Conservation (phyloP, 441 rosid species). For the Pelargonium exstipulatum region DNA sequence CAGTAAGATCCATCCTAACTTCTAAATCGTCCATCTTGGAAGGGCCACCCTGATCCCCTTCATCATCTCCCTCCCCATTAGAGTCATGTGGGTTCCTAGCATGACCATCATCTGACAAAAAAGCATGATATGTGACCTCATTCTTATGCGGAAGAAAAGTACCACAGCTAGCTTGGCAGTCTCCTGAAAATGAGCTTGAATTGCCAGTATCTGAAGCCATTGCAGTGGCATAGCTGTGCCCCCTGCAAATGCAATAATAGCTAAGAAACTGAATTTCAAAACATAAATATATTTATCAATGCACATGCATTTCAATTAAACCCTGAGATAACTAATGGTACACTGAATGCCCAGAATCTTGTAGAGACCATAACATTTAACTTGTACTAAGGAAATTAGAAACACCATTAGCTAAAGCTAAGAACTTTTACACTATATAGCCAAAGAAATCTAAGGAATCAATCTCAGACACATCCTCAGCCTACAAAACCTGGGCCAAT, state of each 20-base stretch:
- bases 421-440: neutral
- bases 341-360: neutral
- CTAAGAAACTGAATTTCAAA: neutral
- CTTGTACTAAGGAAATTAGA: neutral
- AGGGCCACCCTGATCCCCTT: constrained; percentile 38
- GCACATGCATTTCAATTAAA: neutral
- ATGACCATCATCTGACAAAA: constrained; percentile 49
- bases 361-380: neutral
- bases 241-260: constrained; percentile 32
- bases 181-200: constrained; percentile 38
- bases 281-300: neutral
- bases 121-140: constrained; percentile 52
- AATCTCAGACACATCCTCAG: neutral
- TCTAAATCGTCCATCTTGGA: constrained; percentile 49
- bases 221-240: constrained; percentile 27
- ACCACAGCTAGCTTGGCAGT: constrained; percentile 28
- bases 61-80: constrained; percentile 42
- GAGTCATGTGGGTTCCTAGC: constrained; percentile 35
- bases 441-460: neutral
- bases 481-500: neutral
- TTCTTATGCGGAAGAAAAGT: constrained; percentile 34
- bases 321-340: neutral
- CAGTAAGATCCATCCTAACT: constrained; percentile 87
- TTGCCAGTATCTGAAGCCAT: constrained; percentile 35
- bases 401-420: neutral